Evolutionary conservation across 176 grass and related monocot species (phyloP).

Genomic region (Aegilops umbellulata): DNA sequence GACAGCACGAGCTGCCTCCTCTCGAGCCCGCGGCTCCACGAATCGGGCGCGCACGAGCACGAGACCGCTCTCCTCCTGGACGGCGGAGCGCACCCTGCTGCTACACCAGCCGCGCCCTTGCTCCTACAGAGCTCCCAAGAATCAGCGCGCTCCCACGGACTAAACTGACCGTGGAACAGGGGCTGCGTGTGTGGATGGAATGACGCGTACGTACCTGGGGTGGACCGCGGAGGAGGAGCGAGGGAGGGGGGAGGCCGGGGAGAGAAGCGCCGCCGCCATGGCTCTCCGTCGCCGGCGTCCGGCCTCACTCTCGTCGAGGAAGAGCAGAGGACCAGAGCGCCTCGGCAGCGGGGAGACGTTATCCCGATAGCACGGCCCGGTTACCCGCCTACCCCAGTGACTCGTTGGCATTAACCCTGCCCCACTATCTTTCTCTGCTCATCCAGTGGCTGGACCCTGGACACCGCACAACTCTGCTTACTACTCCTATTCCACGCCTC

Average conservation of each 20-base stretch:
- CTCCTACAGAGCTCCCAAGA: neutral
- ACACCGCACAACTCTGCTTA: neutral
- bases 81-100: neutral
- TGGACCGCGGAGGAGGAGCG: slow-evolving; percentile 16
- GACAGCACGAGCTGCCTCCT: slow-evolving; percentile 73
- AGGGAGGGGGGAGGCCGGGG: slow-evolving; percentile 16
- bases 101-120: neutral
- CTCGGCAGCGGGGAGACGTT: too few relatives aligned
- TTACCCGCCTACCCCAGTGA: too few relatives aligned
- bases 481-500: neutral
- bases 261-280: slow-evolving; percentile 50
- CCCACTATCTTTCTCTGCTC: neutral
- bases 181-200: neutral
- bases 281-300: neutral
- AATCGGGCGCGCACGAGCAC: slow-evolving; percentile 26
- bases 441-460: neutral
- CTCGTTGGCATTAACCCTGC: neutral
- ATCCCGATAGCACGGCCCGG: too few relatives aligned
- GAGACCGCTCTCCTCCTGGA: slow-evolving; percentile 25
- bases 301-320: neutral
- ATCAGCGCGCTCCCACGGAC: neutral
- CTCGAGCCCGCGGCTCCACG: slow-evolving; percentile 25
- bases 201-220: slow-evolving; percentile 1
- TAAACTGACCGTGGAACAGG: neutral
- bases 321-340: neutral